A percentile compares a stretch with the other conserved stretches of the same genome.
Conservation (phyloP, 1,284 basidiomycete species). For the Leucoagaricus sp. region DNA sequence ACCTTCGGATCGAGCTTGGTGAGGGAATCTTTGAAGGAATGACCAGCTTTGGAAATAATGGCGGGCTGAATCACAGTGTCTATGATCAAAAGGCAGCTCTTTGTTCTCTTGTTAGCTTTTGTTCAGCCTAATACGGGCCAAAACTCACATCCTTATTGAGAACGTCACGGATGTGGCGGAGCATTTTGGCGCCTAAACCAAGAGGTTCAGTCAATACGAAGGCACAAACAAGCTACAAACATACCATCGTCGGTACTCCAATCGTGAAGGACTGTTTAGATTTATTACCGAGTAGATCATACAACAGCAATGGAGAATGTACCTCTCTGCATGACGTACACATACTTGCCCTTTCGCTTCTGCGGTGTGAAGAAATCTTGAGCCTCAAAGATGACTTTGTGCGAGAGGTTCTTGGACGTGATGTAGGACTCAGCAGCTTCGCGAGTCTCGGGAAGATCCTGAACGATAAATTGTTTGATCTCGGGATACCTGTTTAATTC, state of each 20-base stretch:
- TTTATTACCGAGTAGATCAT: not conserved
- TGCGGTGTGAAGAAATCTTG: conserved; percentile 39
- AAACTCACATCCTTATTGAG: conserved; percentile 30
- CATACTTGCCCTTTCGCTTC: conserved; percentile 36
- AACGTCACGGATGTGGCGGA: conserved; percentile 33
- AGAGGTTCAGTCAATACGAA: not conserved
- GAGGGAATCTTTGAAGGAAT: conserved; percentile 25
- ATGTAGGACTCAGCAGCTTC: conserved; percentile 36
- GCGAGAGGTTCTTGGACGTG: conserved; percentile 29
- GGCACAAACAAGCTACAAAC: not conserved
- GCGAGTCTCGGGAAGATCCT: conserved; percentile 36
- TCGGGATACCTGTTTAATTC: conserved; percentile 27
- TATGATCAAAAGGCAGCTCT: conserved; percentile 35
- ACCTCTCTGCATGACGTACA: conserved; percentile 38
- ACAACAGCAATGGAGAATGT: conserved; percentile 1
- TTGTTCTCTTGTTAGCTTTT: not conserved
- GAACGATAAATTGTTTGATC: conserved; percentile 36
- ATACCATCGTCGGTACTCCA: conserved; percentile 36
- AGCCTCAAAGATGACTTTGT: conserved; percentile 33
- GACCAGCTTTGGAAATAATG: conserved; percentile 26
- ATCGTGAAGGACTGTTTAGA: conserved; percentile 32
- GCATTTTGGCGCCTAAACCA: conserved; percentile 32
- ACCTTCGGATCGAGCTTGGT: conserved; percentile 23
- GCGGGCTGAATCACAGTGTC: conserved; percentile 36
- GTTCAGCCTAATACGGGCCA: not conserved